These are phyloP conservation scores for Syzygium jambos DNA, from an alignment of 345 rosid species.

Conservation along the genomic window DNA sequence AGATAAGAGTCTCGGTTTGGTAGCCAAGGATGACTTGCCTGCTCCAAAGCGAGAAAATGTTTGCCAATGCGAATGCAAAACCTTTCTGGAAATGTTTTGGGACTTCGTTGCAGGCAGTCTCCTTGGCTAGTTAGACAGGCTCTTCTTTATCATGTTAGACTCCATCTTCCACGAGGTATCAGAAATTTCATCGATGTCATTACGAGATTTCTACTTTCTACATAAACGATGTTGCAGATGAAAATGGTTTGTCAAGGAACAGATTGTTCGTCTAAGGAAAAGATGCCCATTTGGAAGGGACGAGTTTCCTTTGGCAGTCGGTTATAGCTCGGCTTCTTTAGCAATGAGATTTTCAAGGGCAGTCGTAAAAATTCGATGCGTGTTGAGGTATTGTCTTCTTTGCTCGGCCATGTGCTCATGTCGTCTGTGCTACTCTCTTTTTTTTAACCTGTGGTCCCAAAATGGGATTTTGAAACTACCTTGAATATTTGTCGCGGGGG, in stretches of 20 bases:
- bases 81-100: background rate
- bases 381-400: background rate
- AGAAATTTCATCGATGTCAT: background rate
- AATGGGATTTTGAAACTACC: background rate
- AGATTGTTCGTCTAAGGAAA: background rate
- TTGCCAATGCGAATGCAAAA: background rate
- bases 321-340: background rate
- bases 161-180: background rate
- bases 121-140: background rate
- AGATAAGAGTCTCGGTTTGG: background rate
- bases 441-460: background rate
- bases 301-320: background rate
- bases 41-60: background rate
- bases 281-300: background rate
- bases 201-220: background rate
- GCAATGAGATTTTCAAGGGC: background rate
- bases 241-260: background rate
- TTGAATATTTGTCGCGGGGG: background rate
- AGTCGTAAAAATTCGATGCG: background rate
- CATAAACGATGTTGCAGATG: too few species aligned
- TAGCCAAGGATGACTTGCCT: constrained; percentile 5
- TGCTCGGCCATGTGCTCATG: background rate
- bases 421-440: background rate
- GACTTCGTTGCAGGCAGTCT: background rate
- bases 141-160: background rate